Base-by-base conservation (phyloP, 345 rosid species). In the Ceriops decandra region DNA sequence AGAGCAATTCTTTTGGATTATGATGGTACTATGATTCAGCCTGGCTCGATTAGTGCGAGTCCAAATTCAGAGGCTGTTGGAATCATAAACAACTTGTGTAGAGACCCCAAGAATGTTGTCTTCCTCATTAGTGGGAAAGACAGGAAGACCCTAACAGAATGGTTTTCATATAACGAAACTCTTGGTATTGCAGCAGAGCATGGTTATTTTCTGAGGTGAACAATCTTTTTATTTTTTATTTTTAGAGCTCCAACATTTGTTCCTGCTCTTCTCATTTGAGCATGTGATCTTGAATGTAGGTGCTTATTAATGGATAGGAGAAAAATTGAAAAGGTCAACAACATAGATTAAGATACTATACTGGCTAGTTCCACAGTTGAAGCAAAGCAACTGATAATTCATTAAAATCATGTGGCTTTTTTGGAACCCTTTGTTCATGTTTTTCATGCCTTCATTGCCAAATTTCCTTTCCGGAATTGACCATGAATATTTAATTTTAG, bases 111-210 rank as follows among this genome's bases (percentile, higher is more conserved):
- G 79, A 93, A 93, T 69, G 86, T 88, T 6, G 97, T 93, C 70
- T 91, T 81, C 70, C 84, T 93, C 28, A 92, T 93, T 56, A 93
- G 98, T 47, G 96, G 88, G 62, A 91, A 87, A 82, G 97, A 86
- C 72, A 83, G 85, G 70, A 71, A 64, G 51, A 91, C 91, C 0
- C 76, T 93, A 22, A 78, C 82, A 11, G 84, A 85, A 76, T 89
- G 97, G 98, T 91, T 93, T 72, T 82, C 92, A 36, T 68, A 82
- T 2, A 89, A 92, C 59, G 85, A 81, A 72, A 81, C 75, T 72
- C 95, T 93, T 38, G 98, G 98, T 26, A 57, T 91, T 52, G 96
- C 92, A 1, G 98, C 97, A 26, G 98, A 93, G 77, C 90, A 91
- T 60, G 97, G 97, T 2, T 93, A 87, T 68, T 90, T 85, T 67